A percentile compares a stretch with the other conserved stretches of the same genome.
Conservation (phyloP, 371 early-diverging fungal species). For the Furculomyces boomerangus region DNA sequence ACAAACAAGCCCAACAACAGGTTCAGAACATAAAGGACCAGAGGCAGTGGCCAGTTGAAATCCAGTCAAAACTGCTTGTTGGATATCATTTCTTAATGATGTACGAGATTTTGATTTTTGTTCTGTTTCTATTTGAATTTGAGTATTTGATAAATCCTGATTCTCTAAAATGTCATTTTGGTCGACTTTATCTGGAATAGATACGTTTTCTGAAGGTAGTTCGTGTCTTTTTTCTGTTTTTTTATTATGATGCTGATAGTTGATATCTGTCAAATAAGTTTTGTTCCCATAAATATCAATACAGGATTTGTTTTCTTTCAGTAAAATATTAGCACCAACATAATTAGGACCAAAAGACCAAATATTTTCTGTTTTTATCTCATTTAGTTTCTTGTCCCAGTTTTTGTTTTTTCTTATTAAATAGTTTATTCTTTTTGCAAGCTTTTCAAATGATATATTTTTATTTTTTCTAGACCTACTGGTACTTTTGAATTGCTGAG, state of each 20-base stretch:
- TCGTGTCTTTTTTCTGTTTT: too few species aligned
- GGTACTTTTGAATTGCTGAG: too few species aligned
- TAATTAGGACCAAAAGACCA: conserved; percentile 69
- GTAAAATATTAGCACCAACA: conserved; percentile 76
- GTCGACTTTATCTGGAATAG: neutral
- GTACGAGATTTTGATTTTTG: too few species aligned
- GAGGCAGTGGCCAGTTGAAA: conserved; percentile 83
- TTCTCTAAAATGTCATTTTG: conserved; percentile 10
- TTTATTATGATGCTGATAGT: neutral
- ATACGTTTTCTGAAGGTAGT: too few species aligned
- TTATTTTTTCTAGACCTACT: too few species aligned
- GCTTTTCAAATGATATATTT: too few species aligned
- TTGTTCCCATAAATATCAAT: neutral
- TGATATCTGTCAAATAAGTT: neutral
- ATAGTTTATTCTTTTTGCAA: too few species aligned
- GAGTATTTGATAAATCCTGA: neutral
- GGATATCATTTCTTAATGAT: neutral
- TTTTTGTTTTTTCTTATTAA: conserved; percentile 22
- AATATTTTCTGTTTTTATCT: conserved; percentile 19
- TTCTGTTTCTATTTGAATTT: too few species aligned
- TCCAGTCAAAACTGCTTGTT: conserved; percentile 61
- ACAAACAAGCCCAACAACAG: conserved; percentile 73
- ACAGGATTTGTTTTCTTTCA: conserved; percentile 8
- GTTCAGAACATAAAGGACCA: conserved; percentile 92
- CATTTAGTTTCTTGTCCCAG: conserved; percentile 30